These are phyloP conservation scores for Patellifolia procumbens DNA, from an alignment of 179 eudicot genomes.

Conservation along the genomic window DNA sequence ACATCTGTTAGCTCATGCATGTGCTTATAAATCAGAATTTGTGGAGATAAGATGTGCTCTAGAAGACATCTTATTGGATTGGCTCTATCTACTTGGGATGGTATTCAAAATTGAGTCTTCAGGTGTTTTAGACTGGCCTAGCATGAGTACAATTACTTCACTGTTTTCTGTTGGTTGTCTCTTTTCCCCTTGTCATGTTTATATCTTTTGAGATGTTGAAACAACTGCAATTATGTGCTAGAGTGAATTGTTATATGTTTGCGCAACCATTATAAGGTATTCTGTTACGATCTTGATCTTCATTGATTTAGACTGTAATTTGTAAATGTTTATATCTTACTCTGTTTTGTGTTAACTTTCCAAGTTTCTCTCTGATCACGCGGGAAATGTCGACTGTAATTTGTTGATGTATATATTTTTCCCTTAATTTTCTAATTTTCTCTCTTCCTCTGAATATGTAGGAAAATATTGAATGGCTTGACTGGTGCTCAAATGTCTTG, in stretches of 20 bases:
- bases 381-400: not conserved
- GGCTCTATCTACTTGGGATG: not conserved
- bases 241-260: not conserved
- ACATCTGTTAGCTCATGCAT: not conserved
- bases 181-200: not conserved
- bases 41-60: not conserved
- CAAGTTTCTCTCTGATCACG: too few species aligned
- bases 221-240: not conserved
- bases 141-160: not conserved
- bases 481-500: slow-evolving; percentile 76
- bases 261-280: not conserved
- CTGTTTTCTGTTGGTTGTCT: not conserved
- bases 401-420: not conserved
- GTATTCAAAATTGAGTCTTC: not conserved
- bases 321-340: not conserved
- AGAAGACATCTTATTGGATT: not conserved
- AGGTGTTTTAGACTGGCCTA: not conserved
- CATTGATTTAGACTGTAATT: not conserved
- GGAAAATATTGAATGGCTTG: slow-evolving; percentile 76
- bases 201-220: not conserved
- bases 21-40: not conserved
- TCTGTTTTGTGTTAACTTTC: not conserved
- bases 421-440: slow-evolving; percentile 3
- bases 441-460: slow-evolving; percentile 29
- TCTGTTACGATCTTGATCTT: not conserved